These are phyloP conservation scores for Endoconidiophora polonica DNA, from an alignment of 2,329 filamentous ascomycete genomes.

Conservation along the genomic window DNA sequence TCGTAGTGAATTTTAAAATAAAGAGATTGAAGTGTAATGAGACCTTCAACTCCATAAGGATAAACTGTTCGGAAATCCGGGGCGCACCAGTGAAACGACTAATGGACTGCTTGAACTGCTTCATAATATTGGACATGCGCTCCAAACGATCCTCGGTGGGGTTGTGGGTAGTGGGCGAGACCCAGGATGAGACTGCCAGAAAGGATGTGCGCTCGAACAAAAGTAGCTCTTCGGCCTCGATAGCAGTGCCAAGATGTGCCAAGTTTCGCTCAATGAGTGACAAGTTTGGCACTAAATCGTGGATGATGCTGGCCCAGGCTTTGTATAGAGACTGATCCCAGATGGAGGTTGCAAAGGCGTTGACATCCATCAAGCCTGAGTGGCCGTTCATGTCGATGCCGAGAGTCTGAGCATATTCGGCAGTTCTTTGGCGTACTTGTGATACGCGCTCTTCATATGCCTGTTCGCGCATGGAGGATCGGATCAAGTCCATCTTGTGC, in stretches of 20 bases:
- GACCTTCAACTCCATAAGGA: constrained; percentile 66
- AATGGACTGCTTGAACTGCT: constrained; percentile 84
- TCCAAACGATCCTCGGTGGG: constrained; percentile 88
- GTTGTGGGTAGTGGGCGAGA: constrained; percentile 55
- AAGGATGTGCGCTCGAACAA: constrained; percentile 94
- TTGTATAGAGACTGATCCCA: constrained; percentile 98
- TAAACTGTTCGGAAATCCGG: constrained; percentile 68
- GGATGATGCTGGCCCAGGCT: constrained; percentile 95
- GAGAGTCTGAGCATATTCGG: constrained; percentile 25
- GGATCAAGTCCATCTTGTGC: constrained; percentile 97
- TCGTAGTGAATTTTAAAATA: constrained; percentile 88
- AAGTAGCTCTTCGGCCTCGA: constrained; percentile 84
- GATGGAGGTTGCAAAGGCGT: constrained; percentile 87
- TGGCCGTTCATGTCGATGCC: constrained; percentile 18
- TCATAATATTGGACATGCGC: constrained; percentile 89
- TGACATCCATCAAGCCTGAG: constrained; percentile 40
- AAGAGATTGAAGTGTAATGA: constrained; percentile 74
- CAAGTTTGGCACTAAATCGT: constrained; percentile 92
- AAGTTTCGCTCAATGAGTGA: constrained; percentile 76
- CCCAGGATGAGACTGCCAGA: constrained; percentile 86
- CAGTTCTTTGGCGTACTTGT: constrained; percentile 58
- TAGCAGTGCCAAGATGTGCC: constrained; percentile 62
- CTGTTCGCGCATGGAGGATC: constrained; percentile 57
- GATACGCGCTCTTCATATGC: constrained; percentile 74
- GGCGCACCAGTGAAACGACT: constrained; percentile 63